Conservation (phyloP, 140 eudicot species). For the Erigeron philadelphicus region DNA sequence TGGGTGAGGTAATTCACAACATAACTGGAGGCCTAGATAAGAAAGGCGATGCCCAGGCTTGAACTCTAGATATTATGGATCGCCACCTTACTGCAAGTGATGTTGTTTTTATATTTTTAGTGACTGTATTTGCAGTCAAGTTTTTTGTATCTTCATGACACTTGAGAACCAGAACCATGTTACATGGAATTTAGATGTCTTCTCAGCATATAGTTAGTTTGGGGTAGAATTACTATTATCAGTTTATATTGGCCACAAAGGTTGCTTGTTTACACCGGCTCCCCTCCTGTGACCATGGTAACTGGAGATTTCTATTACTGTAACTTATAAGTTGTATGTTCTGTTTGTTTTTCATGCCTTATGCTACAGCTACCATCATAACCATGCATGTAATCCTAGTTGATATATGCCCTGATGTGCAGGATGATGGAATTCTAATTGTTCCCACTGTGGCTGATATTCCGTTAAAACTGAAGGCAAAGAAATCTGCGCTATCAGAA, state of each 20-base stretch:
- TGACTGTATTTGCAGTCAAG: not conserved
- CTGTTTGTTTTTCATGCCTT: slow-evolving; percentile 1
- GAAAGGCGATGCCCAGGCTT: too few species aligned
- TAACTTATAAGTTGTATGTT: not conserved
- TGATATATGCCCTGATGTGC: slow-evolving; percentile 10
- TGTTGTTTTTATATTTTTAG: too few species aligned
- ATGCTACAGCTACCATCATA: not conserved
- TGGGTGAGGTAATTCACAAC: too few species aligned
- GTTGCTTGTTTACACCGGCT: not conserved
- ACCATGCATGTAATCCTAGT: slow-evolving; percentile 13
- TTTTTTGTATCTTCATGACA: not conserved
- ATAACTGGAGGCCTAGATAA: too few species aligned
- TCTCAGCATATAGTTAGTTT: not conserved
- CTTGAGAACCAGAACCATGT: not conserved
- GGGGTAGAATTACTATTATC: not conserved
- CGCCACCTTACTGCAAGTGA: not conserved
- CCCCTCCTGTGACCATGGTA: not conserved
- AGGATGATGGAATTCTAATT: slow-evolving; percentile 86
- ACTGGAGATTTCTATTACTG: not conserved
- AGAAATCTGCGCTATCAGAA: slow-evolving; percentile 47
- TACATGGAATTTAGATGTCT: not conserved
- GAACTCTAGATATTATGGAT: not conserved
- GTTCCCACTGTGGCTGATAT: slow-evolving; percentile 77
- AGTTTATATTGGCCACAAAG: not conserved
- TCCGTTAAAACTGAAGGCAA: slow-evolving; percentile 54